phyloP scores from a whole-genome alignment of 2,329 filamentous ascomycete species.

The Drechslerella stenobrocha region DNA sequence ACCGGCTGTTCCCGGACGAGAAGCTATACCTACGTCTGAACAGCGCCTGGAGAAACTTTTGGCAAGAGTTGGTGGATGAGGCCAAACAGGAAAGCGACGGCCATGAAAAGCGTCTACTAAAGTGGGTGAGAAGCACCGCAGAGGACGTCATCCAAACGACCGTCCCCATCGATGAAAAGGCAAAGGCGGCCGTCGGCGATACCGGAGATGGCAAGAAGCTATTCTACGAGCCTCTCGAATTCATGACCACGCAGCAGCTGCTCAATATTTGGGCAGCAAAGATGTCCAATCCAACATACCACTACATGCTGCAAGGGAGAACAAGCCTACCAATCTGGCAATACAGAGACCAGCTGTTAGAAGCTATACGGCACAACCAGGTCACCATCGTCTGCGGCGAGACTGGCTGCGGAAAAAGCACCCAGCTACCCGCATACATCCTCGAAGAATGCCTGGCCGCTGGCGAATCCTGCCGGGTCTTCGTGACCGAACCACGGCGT shows the following conservation, averaged over 20 bases:
- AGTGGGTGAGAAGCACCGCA: constrained; percentile 20
- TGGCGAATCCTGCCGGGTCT: constrained; percentile 84
- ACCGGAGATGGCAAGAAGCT: constrained; percentile 65
- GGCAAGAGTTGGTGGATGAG: constrained; percentile 72
- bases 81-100: constrained; percentile 63
- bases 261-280: constrained; percentile 53
- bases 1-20: constrained; percentile 84
- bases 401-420: constrained; percentile 96
- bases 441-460: constrained; percentile 82
- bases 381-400: constrained; percentile 94
- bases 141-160: constrained; percentile 25
- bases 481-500: constrained; percentile 89
- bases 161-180: constrained; percentile 13
- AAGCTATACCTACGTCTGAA: constrained; percentile 80
- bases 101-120: constrained; percentile 51
- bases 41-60: constrained; percentile 79
- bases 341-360: constrained; percentile 76
- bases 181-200: constrained; percentile 55
- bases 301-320: constrained; percentile 72
- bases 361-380: constrained; percentile 75
- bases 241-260: constrained; percentile 71
- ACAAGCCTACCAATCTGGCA: constrained; percentile 86
- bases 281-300: constrained; percentile 64
- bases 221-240: constrained; percentile 68
- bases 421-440: constrained; percentile 91